Evolutionary conservation across 805 yeast species (phyloP).

Genomic region (Saturnispora mendoncae): DNA sequence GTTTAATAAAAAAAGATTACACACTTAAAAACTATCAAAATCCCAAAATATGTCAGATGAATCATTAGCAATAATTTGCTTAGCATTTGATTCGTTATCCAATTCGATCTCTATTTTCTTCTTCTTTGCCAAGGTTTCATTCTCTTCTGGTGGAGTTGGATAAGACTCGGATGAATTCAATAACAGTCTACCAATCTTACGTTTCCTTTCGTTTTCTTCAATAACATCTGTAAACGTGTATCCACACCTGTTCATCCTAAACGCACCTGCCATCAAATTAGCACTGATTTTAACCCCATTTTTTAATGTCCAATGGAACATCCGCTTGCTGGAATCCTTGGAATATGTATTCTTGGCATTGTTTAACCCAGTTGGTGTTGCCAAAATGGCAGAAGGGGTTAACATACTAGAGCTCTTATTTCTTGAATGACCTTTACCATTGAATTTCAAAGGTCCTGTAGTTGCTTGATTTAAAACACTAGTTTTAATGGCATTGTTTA

Average conservation of each 20-base stretch:
- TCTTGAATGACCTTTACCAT: constrained; percentile 1
- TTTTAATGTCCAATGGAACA: constrained; percentile 1
- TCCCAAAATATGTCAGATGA: constrained; percentile 20
- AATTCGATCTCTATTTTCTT: constrained; percentile 12
- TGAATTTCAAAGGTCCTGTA: neutral
- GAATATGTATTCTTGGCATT: constrained; percentile 16
- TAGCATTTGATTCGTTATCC: constrained; percentile 11
- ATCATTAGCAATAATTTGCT: constrained; percentile 8
- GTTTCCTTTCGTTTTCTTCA: constrained; percentile 9
- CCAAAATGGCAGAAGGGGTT: constrained; percentile 33
- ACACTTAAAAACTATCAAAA: constrained; percentile 29
- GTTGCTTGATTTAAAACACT: constrained; percentile 5
- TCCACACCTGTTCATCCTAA: constrained; percentile 33
- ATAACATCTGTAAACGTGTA: constrained; percentile 16
- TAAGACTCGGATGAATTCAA: constrained; percentile 17
- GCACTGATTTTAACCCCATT: constrained; percentile 17
- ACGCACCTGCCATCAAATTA: constrained; percentile 36
- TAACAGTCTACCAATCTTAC: constrained; percentile 10
- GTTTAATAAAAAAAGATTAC: too few species aligned
- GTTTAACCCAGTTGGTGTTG: constrained; percentile 31
- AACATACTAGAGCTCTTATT: constrained; percentile 15
- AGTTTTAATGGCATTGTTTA: constrained; percentile 9
- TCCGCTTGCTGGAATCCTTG: neutral
- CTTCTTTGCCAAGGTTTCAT: neutral
- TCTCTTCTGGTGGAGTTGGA: constrained; percentile 33